Evolutionary conservation across 1,284 basidiomycete species (phyloP).

Genomic region (Tilletia indica): DNA sequence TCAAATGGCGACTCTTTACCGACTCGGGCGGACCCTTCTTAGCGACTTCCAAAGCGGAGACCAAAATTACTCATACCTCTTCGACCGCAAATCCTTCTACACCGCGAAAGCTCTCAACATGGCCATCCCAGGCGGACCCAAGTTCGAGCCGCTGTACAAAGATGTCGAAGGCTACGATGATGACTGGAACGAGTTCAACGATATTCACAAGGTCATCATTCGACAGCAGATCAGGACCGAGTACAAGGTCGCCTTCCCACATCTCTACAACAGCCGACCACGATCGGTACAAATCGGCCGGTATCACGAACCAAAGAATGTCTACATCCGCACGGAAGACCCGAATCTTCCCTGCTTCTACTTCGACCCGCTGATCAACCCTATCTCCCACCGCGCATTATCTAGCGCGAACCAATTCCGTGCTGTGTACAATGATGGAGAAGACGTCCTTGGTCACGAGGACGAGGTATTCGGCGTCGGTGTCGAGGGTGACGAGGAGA

Average conservation of each 20-base stretch:
- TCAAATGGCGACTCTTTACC: constrained; percentile 94
- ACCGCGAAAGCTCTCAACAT: constrained; percentile 93
- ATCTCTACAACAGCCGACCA: constrained; percentile 96
- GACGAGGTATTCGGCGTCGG: constrained; percentile 82
- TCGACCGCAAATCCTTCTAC: constrained; percentile 97
- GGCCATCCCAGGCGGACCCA: constrained; percentile 97
- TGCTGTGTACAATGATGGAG: constrained; percentile 43
- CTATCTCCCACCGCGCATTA: constrained; percentile 61
- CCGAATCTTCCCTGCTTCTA: constrained; percentile 99
- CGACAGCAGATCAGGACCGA: constrained; percentile 98
- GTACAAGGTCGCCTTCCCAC: constrained; percentile 99
- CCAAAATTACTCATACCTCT: constrained; percentile 74
- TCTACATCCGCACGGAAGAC: constrained; percentile 98
- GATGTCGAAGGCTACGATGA: constrained; percentile 98
- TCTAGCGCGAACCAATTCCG: constrained; percentile 41
- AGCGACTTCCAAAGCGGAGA: constrained; percentile 90
- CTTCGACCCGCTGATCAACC: constrained; percentile 87
- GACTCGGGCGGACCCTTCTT: constrained; percentile 86
- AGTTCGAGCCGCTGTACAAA: constrained; percentile 69
- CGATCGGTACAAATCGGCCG: constrained; percentile 87
- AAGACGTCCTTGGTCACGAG: constrained; percentile 71
- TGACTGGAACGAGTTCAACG: constrained; percentile 99
- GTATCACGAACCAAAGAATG: constrained; percentile 93
- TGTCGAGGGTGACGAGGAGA: constrained; percentile 64
- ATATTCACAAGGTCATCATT: constrained; percentile 99